Evolutionary conservation across 305 asterid genomes (phyloP).

Genomic region (Salvia sclarea): DNA sequence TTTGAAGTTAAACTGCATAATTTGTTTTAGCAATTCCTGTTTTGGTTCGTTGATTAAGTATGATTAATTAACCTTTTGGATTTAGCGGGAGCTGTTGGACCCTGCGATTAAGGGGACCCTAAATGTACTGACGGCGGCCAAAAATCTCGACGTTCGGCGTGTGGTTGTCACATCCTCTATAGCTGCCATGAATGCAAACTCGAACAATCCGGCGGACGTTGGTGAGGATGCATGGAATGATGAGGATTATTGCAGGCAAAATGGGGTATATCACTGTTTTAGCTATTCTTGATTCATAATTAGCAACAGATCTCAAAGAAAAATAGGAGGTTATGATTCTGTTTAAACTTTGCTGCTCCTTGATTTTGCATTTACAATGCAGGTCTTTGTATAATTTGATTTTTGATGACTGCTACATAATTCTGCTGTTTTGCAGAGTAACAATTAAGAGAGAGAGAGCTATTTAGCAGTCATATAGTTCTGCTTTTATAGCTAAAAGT

Average conservation of each 20-base stretch:
- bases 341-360: background rate
- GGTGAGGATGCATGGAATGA: constrained; percentile 89
- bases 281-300: background rate
- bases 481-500: too few species aligned
- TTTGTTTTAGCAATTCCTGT: background rate
- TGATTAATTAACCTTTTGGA: background rate
- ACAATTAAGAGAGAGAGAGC: background rate
- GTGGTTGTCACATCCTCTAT: constrained; percentile 84
- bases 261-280: constrained; percentile 55
- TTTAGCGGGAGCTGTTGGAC: constrained; percentile 61
- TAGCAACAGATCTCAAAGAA: too few species aligned
- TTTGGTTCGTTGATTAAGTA: background rate
- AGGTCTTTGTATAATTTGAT: background rate
- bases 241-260: constrained; percentile 69
- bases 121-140: constrained; percentile 87
- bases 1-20: background rate
- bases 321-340: background rate
- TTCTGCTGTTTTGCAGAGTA: background rate
- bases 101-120: constrained; percentile 86
- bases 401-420: background rate
- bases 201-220: constrained; percentile 62
- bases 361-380: background rate
- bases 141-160: constrained; percentile 69
- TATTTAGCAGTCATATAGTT: background rate
- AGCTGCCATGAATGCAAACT: constrained; percentile 65